Conservation (phyloP, 2,329 filamentous ascomycete genomes). For the Fusarium sp. region DNA sequence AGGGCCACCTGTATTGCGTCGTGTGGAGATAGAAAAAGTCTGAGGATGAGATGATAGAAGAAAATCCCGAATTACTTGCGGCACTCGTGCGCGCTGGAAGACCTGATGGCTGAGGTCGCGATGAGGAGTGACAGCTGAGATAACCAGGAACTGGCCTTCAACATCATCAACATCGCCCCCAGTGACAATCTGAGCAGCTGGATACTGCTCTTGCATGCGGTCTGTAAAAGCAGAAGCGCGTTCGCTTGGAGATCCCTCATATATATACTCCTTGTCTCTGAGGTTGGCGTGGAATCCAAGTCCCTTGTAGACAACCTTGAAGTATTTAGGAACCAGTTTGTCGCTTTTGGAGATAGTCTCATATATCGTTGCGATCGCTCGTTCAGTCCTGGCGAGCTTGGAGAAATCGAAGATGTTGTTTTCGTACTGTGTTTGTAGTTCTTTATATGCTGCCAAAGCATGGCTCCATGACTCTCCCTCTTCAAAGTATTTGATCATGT, state of each 20-base stretch:
- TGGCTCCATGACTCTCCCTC: slow-evolving; percentile 95
- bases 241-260: slow-evolving; percentile 83
- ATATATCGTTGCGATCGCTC: slow-evolving; percentile 92
- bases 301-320: slow-evolving; percentile 89
- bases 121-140: slow-evolving; percentile 83
- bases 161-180: slow-evolving; percentile 78
- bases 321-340: slow-evolving; percentile 83
- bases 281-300: slow-evolving; percentile 85
- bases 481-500: slow-evolving; percentile 95
- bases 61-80: slow-evolving; percentile 87
- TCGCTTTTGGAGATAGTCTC: slow-evolving; percentile 88
- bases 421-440: slow-evolving; percentile 93
- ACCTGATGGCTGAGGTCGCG: slow-evolving; percentile 85
- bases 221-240: slow-evolving; percentile 86
- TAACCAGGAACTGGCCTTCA: slow-evolving; percentile 89
- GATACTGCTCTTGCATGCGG: slow-evolving; percentile 91
- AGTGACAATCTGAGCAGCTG: slow-evolving; percentile 82
- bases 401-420: slow-evolving; percentile 89
- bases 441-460: slow-evolving; percentile 87
- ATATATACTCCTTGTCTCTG: slow-evolving; percentile 92
- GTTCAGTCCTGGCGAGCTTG: slow-evolving; percentile 88
- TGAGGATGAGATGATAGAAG: slow-evolving; percentile 82
- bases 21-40: slow-evolving; percentile 80
- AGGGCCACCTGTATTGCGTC: slow-evolving; percentile 75
- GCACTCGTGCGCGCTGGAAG: slow-evolving; percentile 87